Evolutionary conservation across 225 moss, liverwort and hornwort genomes (phyloP).

Genomic region (Takakia lepidozioides): DNA sequence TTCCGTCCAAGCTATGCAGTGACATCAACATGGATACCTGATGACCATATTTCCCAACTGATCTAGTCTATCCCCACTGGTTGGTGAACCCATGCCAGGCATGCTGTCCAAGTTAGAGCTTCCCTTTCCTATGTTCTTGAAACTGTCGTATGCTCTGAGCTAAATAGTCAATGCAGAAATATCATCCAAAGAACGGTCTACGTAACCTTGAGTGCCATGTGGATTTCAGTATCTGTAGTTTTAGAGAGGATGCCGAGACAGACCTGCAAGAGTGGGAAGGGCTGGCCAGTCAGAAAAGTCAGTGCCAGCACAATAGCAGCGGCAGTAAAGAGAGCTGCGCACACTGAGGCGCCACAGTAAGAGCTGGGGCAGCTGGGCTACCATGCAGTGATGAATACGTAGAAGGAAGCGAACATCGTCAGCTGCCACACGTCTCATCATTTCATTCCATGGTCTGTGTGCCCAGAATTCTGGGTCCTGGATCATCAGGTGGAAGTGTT

Average conservation of each 20-base stretch:
- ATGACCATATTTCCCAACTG: too few species aligned
- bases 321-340: slow-evolving; percentile 82
- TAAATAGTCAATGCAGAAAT: neutral
- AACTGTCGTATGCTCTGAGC: slow-evolving; percentile 31
- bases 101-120: too few species aligned
- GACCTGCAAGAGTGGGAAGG: slow-evolving; percentile 57
- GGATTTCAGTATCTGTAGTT: too few species aligned
- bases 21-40: too few species aligned
- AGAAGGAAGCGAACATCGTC: slow-evolving; percentile 96
- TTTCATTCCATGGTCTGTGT: slow-evolving; percentile 92
- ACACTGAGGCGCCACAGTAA: slow-evolving; percentile 80
- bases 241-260: too few species aligned
- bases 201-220: too few species aligned
- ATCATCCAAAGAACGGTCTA: neutral
- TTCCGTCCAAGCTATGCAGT: too few species aligned
- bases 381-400: slow-evolving; percentile 72
- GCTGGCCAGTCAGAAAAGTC: slow-evolving; percentile 49
- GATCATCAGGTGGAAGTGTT: too few species aligned
- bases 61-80: too few species aligned
- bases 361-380: slow-evolving; percentile 36
- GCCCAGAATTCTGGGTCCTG: slow-evolving; percentile 96
- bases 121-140: too few species aligned
- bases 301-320: slow-evolving; percentile 72
- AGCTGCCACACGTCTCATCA: slow-evolving; percentile 93
- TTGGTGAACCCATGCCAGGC: too few species aligned